Percentiles rank a stretch among this genome's conserved stretches.
Conservation (phyloP, 352 stramenopile species). For the Phytophthora parvispora region DNA sequence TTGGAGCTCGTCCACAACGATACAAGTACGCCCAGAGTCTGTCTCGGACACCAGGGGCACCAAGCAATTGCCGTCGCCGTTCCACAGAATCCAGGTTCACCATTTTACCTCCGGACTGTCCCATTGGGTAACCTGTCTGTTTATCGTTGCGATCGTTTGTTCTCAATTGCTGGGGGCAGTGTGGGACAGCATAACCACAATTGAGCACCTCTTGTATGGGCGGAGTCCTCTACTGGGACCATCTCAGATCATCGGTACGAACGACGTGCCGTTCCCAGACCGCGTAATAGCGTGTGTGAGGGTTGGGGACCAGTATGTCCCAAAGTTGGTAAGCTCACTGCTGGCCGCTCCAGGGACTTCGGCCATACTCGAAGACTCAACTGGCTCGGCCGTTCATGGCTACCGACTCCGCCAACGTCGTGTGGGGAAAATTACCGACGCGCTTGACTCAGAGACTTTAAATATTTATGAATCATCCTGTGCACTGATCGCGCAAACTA, state of each 20-base stretch:
- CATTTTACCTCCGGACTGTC: background rate
- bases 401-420: slow-evolving; percentile 2
- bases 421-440: slow-evolving; percentile 14
- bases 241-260: slow-evolving; percentile 9
- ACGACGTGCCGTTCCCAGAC: slow-evolving; percentile 13
- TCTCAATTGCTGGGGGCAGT: slow-evolving; percentile 13
- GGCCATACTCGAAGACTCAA: slow-evolving; percentile 4
- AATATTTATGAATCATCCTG: background rate
- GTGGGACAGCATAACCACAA: slow-evolving; percentile 1
- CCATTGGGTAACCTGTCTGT: slow-evolving; percentile 15
- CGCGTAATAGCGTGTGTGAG: slow-evolving; percentile 20
- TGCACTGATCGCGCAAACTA: slow-evolving; percentile 10
- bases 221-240: slow-evolving; percentile 7
- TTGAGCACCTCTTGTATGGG: background rate
- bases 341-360: background rate
- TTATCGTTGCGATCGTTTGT: slow-evolving; percentile 11
- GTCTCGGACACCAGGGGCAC: background rate
- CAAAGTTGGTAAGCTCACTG: background rate
- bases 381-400: background rate
- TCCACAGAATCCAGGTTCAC: background rate
- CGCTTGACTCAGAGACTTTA: slow-evolving; percentile 1
- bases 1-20: background rate
- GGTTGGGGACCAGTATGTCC: background rate
- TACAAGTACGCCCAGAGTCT: background rate
- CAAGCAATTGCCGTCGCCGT: background rate